Percentiles rank a stretch among this genome's conserved stretches.
These are phyloP conservation scores for Chrysosporium queenslandicum DNA, from an alignment of 2,329 filamentous ascomycete species.

Conservation along the genomic window DNA sequence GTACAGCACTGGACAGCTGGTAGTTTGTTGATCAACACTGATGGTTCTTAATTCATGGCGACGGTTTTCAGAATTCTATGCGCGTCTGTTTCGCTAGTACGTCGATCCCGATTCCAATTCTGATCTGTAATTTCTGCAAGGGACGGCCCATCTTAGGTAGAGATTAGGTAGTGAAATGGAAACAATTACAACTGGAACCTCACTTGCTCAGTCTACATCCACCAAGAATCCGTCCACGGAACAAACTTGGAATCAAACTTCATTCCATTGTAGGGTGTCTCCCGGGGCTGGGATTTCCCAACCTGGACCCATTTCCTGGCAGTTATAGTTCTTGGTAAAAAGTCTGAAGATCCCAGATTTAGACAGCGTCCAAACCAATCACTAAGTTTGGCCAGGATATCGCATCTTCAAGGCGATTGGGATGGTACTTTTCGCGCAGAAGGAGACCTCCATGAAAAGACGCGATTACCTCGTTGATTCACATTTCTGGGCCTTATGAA, in stretches of 20 bases:
- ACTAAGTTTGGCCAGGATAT: too few species aligned
- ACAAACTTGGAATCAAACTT: neutral
- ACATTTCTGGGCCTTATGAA: too few species aligned
- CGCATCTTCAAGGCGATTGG: too few species aligned
- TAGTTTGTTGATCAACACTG: neutral
- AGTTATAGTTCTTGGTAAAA: too few species aligned
- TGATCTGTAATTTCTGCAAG: too few species aligned
- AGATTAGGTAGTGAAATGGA: neutral
- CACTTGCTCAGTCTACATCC: neutral
- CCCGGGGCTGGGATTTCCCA: too few species aligned
- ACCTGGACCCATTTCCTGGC: too few species aligned
- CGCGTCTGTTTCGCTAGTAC: neutral
- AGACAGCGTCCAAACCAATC: too few species aligned
- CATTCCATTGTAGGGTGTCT: slow-evolving; percentile 5
- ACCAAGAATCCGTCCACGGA: neutral
- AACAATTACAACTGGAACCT: neutral
- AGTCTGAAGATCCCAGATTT: too few species aligned
- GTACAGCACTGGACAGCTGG: neutral
- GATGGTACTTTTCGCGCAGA: too few species aligned
- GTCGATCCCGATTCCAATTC: neutral
- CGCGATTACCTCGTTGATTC: too few species aligned
- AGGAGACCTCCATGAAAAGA: too few species aligned
- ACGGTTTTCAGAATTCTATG: neutral
- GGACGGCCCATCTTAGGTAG: neutral
- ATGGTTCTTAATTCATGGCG: neutral